phyloP scores from a whole-genome alignment of 2,329 filamentous ascomycete species.

The Sarocladiaceae sp. region DNA sequence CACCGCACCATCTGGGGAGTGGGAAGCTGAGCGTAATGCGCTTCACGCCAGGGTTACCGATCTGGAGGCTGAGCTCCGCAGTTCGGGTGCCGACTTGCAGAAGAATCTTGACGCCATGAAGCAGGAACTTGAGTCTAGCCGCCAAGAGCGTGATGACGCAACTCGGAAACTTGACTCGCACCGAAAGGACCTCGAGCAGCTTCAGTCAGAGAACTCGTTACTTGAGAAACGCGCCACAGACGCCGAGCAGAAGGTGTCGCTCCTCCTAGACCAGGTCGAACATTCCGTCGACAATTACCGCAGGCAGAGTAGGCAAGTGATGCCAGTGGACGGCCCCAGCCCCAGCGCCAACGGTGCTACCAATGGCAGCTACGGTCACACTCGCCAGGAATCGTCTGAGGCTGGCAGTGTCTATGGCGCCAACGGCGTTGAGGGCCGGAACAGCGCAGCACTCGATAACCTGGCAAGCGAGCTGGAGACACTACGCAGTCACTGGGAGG shows the following conservation, averaged over 20 bases:
- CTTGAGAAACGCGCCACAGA: slow-evolving; percentile 82
- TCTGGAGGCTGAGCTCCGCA: slow-evolving; percentile 62
- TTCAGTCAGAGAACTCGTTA: slow-evolving; percentile 73
- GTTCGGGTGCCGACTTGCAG: slow-evolving; percentile 63
- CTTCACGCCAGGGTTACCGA: slow-evolving; percentile 63
- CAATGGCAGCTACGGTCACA: slow-evolving; percentile 36
- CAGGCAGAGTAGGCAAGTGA: slow-evolving; percentile 59
- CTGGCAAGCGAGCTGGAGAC: slow-evolving; percentile 89
- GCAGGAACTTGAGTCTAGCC: slow-evolving; percentile 59
- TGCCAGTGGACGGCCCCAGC: slow-evolving; percentile 18
- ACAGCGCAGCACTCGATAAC: slow-evolving; percentile 72
- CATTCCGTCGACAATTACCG: slow-evolving; percentile 91
- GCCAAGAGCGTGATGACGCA: slow-evolving; percentile 58
- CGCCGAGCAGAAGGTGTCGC: slow-evolving; percentile 86
- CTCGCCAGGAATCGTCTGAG: slow-evolving; percentile 51
- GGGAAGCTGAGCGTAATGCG: slow-evolving; percentile 66
- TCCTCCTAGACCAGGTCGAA: slow-evolving; percentile 91
- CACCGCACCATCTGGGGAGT: slow-evolving; percentile 48
- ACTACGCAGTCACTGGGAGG: slow-evolving; percentile 87
- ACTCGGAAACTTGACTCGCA: slow-evolving; percentile 51
- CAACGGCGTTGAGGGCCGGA: slow-evolving; percentile 42
- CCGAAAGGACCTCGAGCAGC: slow-evolving; percentile 66
- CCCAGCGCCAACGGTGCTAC: slow-evolving; percentile 38
- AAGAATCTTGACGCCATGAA: slow-evolving; percentile 61
- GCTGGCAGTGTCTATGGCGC: slow-evolving; percentile 55